These are phyloP conservation scores for Naganishia onofrii DNA, from an alignment of 768 basidiomycete species.

Conservation along the genomic window DNA sequence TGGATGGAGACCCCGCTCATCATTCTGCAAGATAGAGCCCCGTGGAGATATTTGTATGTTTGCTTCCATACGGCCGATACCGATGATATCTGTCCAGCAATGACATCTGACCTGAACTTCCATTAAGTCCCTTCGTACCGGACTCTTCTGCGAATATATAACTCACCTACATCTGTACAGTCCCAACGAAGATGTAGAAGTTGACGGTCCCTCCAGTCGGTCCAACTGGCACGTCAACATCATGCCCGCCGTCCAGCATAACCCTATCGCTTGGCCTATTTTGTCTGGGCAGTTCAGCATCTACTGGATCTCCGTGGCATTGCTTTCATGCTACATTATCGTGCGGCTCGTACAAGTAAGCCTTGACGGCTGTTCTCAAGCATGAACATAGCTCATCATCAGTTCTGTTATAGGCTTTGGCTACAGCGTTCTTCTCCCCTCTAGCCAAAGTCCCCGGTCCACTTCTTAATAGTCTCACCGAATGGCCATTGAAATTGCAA, in stretches of 20 bases:
- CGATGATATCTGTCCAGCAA: background rate
- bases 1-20: background rate
- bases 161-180: too few relatives aligned
- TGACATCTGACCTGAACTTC: background rate
- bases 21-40: background rate
- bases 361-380: background rate
- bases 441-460: constrained; percentile 3
- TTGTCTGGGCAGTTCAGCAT: background rate
- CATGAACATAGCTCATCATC: background rate
- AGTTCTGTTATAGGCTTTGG: background rate
- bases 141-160: background rate
- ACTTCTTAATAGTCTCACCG: background rate
- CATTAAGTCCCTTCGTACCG: background rate
- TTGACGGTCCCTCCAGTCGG: background rate
- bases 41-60: background rate
- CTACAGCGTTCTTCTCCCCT: constrained; percentile 15
- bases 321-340: background rate
- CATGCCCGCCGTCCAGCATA: background rate
- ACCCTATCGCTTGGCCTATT: background rate
- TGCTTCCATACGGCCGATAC: background rate
- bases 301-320: background rate
- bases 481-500: constrained; percentile 14
- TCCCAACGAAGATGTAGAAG: background rate
- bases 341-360: background rate
- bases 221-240: background rate